phyloP scores from a whole-genome alignment of 2,329 filamentous ascomycete genomes.

The Saccharata proteae region DNA sequence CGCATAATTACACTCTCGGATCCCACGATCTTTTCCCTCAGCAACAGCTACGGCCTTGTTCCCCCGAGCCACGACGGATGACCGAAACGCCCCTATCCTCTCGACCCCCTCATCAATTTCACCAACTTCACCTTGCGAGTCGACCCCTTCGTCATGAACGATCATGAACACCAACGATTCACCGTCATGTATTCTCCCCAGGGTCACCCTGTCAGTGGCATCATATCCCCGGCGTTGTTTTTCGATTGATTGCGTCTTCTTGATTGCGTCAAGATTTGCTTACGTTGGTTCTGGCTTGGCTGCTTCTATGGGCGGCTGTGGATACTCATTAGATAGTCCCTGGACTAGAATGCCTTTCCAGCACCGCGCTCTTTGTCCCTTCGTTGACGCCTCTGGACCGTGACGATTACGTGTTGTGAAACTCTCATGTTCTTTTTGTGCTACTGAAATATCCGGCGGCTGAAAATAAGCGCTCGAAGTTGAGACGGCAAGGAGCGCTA shows the following conservation, averaged over 20 bases:
- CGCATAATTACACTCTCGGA: no score
- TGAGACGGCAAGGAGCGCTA: no score
- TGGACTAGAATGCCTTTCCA: no score
- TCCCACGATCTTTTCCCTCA: conserved; percentile 5
- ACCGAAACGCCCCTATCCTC: conserved; percentile 2
- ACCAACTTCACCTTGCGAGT: conserved; percentile 5
- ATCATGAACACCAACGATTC: conserved; percentile 9
- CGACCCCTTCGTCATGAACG: conserved; percentile 9
- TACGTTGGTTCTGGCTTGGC: no score
- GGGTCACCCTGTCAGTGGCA: conserved; percentile 7
- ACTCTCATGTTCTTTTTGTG: no score
- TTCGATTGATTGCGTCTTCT: conserved; percentile 2
- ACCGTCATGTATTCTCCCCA: conserved; percentile 9
- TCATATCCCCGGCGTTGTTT: conserved; percentile 10
- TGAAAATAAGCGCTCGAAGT: no score
- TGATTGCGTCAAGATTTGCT: conserved; percentile 3
- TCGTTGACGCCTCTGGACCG: no score
- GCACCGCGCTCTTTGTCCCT: no score
- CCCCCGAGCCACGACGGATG: conserved; percentile 5
- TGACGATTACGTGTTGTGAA: no score
- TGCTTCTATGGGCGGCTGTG: conserved; percentile 7
- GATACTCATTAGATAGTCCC: conserved; percentile 8
- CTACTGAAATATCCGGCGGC: no score
- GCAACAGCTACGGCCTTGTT: conserved; percentile 4
- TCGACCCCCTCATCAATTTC: background rate